These are phyloP conservation scores for Coemansia sp. DNA, from an alignment of 371 early-diverging fungal genomes.

Conservation along the genomic window DNA sequence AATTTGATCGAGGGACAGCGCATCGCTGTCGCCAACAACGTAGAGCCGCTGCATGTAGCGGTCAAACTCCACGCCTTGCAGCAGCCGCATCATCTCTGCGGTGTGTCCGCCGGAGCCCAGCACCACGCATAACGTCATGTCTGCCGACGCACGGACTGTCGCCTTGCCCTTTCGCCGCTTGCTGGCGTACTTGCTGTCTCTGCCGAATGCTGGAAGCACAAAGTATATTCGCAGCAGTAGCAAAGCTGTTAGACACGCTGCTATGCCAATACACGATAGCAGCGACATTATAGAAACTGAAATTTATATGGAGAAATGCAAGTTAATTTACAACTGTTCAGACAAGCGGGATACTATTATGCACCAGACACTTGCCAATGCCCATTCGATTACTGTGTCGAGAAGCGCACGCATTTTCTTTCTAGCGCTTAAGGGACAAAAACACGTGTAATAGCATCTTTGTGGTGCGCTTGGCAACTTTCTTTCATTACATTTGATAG, in stretches of 20 bases:
- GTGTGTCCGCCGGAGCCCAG: slow-evolving; percentile 65
- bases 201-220: slow-evolving; percentile 28
- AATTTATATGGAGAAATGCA: no score
- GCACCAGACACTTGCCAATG: not conserved
- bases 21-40: slow-evolving; percentile 36
- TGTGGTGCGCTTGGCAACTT: not conserved
- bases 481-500: not conserved
- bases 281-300: no score
- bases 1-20: slow-evolving; percentile 34
- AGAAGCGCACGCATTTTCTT: not conserved
- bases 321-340: no score
- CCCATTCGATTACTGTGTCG: no score
- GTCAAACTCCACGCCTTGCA: slow-evolving; percentile 43
- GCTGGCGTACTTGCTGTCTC: slow-evolving; percentile 1
- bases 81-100: slow-evolving; percentile 48
- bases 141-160: not conserved
- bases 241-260: not conserved
- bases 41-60: slow-evolving; percentile 30
- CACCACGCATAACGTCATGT: slow-evolving; percentile 35
- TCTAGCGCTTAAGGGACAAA: slow-evolving; percentile 1
- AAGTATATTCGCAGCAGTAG: slow-evolving; percentile 25
- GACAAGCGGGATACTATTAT: not conserved
- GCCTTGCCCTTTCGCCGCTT: slow-evolving; percentile 34
- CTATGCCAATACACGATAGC: not conserved
- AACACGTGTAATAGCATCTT: not conserved